These are phyloP conservation scores for Dryas octopetala DNA, from an alignment of 306 rosid species.

Conservation along the genomic window DNA sequence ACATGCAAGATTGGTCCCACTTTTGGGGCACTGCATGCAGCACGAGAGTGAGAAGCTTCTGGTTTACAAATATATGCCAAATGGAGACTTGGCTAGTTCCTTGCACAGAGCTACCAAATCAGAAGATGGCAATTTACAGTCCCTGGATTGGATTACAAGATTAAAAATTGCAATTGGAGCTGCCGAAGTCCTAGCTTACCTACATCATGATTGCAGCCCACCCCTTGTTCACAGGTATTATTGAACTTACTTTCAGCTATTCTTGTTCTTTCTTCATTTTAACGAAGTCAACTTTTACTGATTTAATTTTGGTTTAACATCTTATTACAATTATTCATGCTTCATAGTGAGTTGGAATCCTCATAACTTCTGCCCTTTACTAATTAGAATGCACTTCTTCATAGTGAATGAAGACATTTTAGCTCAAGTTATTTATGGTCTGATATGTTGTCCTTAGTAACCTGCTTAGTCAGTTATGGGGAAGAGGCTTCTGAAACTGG, in stretches of 20 bases:
- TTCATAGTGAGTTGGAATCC: neutral
- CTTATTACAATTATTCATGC: neutral
- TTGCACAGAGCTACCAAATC: slow-evolving; percentile 49
- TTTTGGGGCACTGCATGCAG: slow-evolving; percentile 84
- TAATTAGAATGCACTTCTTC: neutral
- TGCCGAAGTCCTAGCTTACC: slow-evolving; percentile 76
- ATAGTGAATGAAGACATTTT: neutral
- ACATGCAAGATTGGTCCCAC: slow-evolving; percentile 74
- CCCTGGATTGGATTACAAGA: slow-evolving; percentile 95
- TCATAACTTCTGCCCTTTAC: neutral
- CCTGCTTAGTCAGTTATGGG: neutral
- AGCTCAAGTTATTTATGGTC: slow-evolving; percentile 3
- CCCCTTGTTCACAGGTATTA: slow-evolving; percentile 87
- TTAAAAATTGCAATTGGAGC: slow-evolving; percentile 90
- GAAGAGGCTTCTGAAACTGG: neutral
- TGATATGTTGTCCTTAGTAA: neutral
- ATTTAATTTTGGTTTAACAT: neutral
- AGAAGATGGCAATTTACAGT: slow-evolving; percentile 46
- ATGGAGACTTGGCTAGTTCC: slow-evolving; percentile 78
- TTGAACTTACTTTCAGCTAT: slow-evolving; percentile 14
- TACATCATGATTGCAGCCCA: slow-evolving; percentile 82
- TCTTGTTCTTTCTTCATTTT: slow-evolving; percentile 15
- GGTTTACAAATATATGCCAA: slow-evolving; percentile 81
- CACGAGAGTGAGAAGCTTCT: slow-evolving; percentile 70
- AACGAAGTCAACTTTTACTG: neutral